Evolutionary conservation across 1,284 basidiomycete genomes (phyloP).

Genomic region (Fomitiporia mediterranea): DNA sequence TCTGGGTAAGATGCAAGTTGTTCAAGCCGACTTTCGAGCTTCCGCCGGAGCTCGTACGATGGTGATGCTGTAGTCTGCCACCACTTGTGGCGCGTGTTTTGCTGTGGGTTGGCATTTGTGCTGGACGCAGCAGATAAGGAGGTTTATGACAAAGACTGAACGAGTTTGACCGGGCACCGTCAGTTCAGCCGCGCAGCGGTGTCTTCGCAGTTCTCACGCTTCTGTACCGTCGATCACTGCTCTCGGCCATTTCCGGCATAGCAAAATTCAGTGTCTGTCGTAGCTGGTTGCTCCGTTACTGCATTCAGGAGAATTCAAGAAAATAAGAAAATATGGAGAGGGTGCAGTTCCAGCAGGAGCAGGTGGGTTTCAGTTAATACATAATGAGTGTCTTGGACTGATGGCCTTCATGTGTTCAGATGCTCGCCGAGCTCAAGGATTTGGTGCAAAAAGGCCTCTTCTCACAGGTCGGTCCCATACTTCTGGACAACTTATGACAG

Average conservation of each 20-base stretch:
- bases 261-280: background rate
- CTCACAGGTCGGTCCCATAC: slow-evolving; percentile 54
- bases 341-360: slow-evolving; percentile 93
- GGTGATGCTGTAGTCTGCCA: slow-evolving; percentile 47
- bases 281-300: background rate
- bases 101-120: slow-evolving; percentile 17
- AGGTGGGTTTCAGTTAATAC: slow-evolving; percentile 37
- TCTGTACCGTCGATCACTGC: too few species aligned
- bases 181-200: too few species aligned
- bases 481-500: background rate
- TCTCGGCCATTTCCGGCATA: background rate
- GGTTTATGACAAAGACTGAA: background rate
- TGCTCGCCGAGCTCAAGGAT: slow-evolving; percentile 95
- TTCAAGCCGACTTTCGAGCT: slow-evolving; percentile 43
- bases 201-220: background rate
- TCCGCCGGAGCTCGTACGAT: slow-evolving; percentile 52
- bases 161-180: background rate
- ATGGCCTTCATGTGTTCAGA: slow-evolving; percentile 38
- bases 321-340: slow-evolving; percentile 69
- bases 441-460: slow-evolving; percentile 86
- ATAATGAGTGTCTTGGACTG: background rate
- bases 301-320: background rate
- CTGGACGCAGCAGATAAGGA: background rate
- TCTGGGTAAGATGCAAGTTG: slow-evolving; percentile 65
- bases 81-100: slow-evolving; percentile 43